Evolutionary conservation across 163 green algal species (phyloP), one percentile per base, ranked within the genome.

Genomic region (Chloromonas sp.): DNA sequence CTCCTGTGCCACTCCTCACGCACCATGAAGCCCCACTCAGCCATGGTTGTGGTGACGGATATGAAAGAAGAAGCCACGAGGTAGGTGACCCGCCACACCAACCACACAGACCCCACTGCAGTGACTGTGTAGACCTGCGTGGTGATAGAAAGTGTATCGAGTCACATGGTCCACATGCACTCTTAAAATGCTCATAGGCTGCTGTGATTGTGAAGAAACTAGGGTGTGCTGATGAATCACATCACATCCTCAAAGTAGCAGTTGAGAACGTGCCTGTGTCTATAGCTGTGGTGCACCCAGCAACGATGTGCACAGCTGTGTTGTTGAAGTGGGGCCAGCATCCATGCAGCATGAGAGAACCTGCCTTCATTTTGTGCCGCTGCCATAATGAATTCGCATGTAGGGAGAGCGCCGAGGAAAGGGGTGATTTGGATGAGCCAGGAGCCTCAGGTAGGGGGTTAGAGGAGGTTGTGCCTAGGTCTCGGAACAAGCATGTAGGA

Each of bases 1-100:
- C 36, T 36, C 36, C 36, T 36, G 36, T 36, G 36, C 36, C 36
- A 36, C 36, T 36, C 36, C 36, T 36, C 76, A 79, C 83, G 0
- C 71, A 87, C 84, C 84, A 87, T 81, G 59, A 87, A 60, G n/a
- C 84, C 84, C 58, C 79, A 87, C 84, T 87, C 79, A 0, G 84
- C 84, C 79, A 87, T 61, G 59, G 36, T 74, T 13, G 83, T 71
- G 36, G 83, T 87, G 3, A 87, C 79, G 58, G 60, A 62, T 36
- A 87, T 87, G 79, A 87, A 87, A 0, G 57, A 57, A 11, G 61
- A 82, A 8, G 84, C 81, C 70, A 84, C n/a, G 5, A 5, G 5
- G 66, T 74, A 74, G 66, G 66, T 74, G 66, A 74, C 66, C 5
- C 66, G 66, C 66, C 66, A 74, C 66, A 74, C 66, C 66, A 74